phyloP scores from a whole-genome alignment of 176 grass and related monocot species.

The Triticum turgidum region DNA sequence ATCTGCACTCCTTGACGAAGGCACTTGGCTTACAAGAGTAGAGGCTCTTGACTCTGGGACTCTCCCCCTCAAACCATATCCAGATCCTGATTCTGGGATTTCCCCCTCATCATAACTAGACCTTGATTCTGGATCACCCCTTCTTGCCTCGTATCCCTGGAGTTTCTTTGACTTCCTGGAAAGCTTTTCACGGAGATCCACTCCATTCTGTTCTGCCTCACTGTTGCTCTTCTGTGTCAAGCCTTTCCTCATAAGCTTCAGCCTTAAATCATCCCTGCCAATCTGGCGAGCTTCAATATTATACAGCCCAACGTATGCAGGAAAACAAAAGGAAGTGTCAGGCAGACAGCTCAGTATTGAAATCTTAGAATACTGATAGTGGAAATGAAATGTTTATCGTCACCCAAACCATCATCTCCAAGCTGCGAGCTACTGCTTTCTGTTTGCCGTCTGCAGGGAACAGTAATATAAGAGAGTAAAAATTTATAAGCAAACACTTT shows the following conservation, averaged over 20 bases:
- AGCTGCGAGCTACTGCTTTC: constrained; percentile 42
- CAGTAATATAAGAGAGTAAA: constrained; percentile 4
- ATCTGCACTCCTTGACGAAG: constrained; percentile 57
- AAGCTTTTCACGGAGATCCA: constrained; percentile 81
- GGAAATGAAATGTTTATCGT: constrained; percentile 29
- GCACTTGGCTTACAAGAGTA: constrained; percentile 39
- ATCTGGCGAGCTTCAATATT: constrained; percentile 49
- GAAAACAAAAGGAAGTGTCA: constrained; percentile 25
- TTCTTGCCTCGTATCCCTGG: constrained; percentile 40
- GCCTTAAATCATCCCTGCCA: constrained; percentile 64
- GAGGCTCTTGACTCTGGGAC: constrained; percentile 41
- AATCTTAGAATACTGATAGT: constrained; percentile 26
- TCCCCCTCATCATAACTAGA: constrained; percentile 41
- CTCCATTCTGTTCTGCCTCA: constrained; percentile 37
- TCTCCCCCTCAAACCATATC: constrained; percentile 38
- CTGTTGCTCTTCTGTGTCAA: constrained; percentile 44
- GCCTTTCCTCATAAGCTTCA: constrained; percentile 78
- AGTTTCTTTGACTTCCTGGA: constrained; percentile 46
- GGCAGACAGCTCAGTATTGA: not conserved
- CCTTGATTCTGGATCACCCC: constrained; percentile 38
- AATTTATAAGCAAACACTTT: constrained; percentile 21
- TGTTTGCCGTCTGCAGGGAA: constrained; percentile 46
- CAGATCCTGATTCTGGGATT: constrained; percentile 30
- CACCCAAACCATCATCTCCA: constrained; percentile 42
- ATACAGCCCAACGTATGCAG: constrained; percentile 34